Base-by-base conservation (phyloP, 1,284 basidiomycete species). In the Pholiota adiposa region DNA sequence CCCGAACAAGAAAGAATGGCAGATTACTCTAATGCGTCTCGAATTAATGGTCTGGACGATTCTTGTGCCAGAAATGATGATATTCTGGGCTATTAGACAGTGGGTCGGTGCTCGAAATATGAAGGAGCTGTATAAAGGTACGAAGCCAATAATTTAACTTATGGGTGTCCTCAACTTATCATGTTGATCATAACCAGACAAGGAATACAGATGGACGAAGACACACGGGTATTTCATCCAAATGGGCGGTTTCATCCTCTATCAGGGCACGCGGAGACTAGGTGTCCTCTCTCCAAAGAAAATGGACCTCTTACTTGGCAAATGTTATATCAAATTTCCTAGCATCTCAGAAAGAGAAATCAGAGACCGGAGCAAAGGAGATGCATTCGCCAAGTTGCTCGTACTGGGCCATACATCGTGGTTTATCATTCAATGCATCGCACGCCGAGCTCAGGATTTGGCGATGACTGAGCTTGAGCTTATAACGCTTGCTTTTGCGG, bases 311-410 rank as follows among this genome's bases (percentile, higher is more conserved):
- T 58, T 66, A 7, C 40, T 60, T 29, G 25, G 36, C 4, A 49
- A 44, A 11, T 58, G 53, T 9, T 19, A 59, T 1, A 59, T 73
- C 36, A 56, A 66, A 3, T 61, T 69, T 48, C 67, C 63, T 14
- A 25, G 31, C 4, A 67, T 72, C 11, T 60, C 71, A 0, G 63
- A 67, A 41, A 63, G 65, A 18, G 71, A 74, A 16, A 73, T 79
- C 33, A 34, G 62, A 8, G 76, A 77, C 60, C 69, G 63, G 41
- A 74, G 75, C 62, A 77, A 78, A 65, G 70, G 69, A 6, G 75
- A 77, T 51, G 40, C 60, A 6, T 25, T 78, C 18, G 61, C 74
- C 0, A 79, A 77, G 52, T 41, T 44, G 3, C 33, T 77, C 4
- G 71, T 70, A 3, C n/a, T 76, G 5, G 18, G 70, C 1, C 74